A percentile compares a stretch with the other conserved stretches of the same genome.
These are phyloP conservation scores for Sugiyamaella qingdaonensis DNA, from an alignment of 805 yeast genomes.

Conservation along the genomic window DNA sequence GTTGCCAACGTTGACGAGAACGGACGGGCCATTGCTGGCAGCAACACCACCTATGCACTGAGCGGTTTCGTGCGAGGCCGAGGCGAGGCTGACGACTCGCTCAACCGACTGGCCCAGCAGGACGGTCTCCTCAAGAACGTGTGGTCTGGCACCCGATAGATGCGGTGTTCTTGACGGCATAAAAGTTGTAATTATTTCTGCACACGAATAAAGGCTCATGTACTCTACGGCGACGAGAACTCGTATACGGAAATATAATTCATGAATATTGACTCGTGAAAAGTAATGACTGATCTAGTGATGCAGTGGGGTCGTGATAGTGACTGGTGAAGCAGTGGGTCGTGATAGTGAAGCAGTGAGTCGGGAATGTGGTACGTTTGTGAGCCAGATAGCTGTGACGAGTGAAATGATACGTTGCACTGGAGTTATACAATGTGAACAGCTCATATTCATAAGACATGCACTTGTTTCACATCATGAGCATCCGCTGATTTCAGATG, in stretches of 20 bases:
- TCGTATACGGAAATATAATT: no score
- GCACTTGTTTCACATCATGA: no score
- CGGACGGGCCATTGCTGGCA: conserved; percentile 91
- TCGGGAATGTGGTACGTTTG: no score
- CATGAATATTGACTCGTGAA: no score
- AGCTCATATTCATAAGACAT: no score
- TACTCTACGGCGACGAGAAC: neutral
- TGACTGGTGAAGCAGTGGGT: neutral
- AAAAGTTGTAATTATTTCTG: conserved; percentile 2
- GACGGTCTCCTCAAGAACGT: conserved; percentile 93
- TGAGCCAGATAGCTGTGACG: no score
- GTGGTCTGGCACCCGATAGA: conserved; percentile 38
- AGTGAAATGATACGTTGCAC: no score
- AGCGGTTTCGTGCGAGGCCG: conserved; percentile 96
- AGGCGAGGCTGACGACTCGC: conserved; percentile 99
- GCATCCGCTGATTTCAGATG: no score
- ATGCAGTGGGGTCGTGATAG: no score
- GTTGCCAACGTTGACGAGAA: conserved; percentile 96
- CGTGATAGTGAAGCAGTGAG: neutral
- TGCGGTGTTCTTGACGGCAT: neutral
- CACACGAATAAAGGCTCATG: conserved; percentile 3
- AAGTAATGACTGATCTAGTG: no score
- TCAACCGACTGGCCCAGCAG: conserved; percentile 98
- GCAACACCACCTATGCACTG: conserved; percentile 91
- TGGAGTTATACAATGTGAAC: no score